Evolutionary conservation across 2,329 filamentous ascomycete genomes (phyloP).

Genomic region (Exserohilum rostratum): DNA sequence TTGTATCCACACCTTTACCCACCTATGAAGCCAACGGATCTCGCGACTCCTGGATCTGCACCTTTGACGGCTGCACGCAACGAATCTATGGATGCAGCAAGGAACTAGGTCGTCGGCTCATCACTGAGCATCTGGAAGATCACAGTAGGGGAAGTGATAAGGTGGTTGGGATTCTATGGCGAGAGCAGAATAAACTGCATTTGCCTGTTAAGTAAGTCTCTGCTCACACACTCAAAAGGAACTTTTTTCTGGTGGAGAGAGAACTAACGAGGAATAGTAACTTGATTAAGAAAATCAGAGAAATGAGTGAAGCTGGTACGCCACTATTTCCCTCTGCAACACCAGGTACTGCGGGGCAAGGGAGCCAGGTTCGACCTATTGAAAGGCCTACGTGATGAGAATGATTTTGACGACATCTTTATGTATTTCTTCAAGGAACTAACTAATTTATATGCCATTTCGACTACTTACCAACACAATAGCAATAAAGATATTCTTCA

Average conservation of each 20-base stretch:
- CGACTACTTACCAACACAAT: too few species aligned
- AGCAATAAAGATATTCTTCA: background rate
- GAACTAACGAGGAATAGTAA: slow-evolving; percentile 34
- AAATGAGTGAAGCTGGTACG: slow-evolving; percentile 45
- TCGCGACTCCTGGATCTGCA: slow-evolving; percentile 70
- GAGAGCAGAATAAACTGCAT: slow-evolving; percentile 54
- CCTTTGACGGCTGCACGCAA: slow-evolving; percentile 67
- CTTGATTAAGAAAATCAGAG: slow-evolving; percentile 55
- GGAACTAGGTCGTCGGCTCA: slow-evolving; percentile 60
- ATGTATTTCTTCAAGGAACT: too few species aligned
- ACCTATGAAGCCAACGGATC: slow-evolving; percentile 56
- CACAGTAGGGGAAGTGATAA: slow-evolving; percentile 64
- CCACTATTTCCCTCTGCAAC: slow-evolving; percentile 30
- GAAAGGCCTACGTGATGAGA: slow-evolving; percentile 15
- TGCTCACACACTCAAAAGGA: background rate
- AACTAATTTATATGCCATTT: too few species aligned
- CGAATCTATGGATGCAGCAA: slow-evolving; percentile 68
- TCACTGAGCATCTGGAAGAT: slow-evolving; percentile 65
- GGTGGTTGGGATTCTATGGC: slow-evolving; percentile 59
- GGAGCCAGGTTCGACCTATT: slow-evolving; percentile 12
- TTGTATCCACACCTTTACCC: slow-evolving; percentile 42
- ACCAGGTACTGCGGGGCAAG: background rate
- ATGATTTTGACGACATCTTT: too few species aligned
- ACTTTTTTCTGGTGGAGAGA: background rate
- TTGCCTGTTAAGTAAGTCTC: slow-evolving; percentile 49